These are phyloP conservation scores for Nannizziopsis arthrosporioides DNA, from an alignment of 2,329 filamentous ascomycete species.

Conservation along the genomic window DNA sequence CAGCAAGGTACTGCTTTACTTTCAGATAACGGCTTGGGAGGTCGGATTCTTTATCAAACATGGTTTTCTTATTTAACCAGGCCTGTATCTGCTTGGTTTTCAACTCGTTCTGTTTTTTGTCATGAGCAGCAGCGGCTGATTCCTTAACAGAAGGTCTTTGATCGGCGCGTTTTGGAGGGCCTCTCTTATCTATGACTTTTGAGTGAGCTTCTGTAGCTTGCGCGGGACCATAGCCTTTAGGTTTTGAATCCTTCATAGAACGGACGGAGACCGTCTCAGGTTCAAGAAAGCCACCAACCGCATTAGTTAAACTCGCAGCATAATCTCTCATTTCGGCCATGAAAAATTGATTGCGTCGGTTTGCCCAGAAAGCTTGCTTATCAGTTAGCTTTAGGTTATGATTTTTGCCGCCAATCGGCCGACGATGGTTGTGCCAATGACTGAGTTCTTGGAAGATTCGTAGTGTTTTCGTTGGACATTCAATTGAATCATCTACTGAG, in stretches of 20 bases:
- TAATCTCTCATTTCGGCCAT: slow-evolving; percentile 59
- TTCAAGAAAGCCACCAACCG: slow-evolving; percentile 50
- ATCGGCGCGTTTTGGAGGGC: neutral
- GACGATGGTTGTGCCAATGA: slow-evolving; percentile 27
- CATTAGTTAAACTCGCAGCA: slow-evolving; percentile 57
- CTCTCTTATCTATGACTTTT: slow-evolving; percentile 14
- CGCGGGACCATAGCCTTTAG: neutral
- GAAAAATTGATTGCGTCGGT: slow-evolving; percentile 48
- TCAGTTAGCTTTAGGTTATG: slow-evolving; percentile 9
- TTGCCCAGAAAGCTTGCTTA: slow-evolving; percentile 31
- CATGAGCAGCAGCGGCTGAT: slow-evolving; percentile 17
- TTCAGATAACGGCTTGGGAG: slow-evolving; percentile 39
- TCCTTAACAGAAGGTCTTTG: slow-evolving; percentile 12
- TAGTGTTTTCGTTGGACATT: slow-evolving; percentile 11
- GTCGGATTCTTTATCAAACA: slow-evolving; percentile 37
- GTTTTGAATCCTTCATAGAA: slow-evolving; percentile 14
- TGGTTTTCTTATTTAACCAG: slow-evolving; percentile 9
- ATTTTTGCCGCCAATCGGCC: slow-evolving; percentile 16
- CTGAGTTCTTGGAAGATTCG: slow-evolving; percentile 23
- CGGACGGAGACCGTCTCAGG: slow-evolving; percentile 51
- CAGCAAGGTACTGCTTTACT: slow-evolving; percentile 38
- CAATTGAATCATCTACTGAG: slow-evolving; percentile 12
- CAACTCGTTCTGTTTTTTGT: slow-evolving; percentile 26
- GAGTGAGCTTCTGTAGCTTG: slow-evolving; percentile 14
- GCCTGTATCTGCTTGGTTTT: slow-evolving; percentile 20